phyloP scores from a whole-genome alignment of 345 rosid species.

The Camelina laxa region DNA sequence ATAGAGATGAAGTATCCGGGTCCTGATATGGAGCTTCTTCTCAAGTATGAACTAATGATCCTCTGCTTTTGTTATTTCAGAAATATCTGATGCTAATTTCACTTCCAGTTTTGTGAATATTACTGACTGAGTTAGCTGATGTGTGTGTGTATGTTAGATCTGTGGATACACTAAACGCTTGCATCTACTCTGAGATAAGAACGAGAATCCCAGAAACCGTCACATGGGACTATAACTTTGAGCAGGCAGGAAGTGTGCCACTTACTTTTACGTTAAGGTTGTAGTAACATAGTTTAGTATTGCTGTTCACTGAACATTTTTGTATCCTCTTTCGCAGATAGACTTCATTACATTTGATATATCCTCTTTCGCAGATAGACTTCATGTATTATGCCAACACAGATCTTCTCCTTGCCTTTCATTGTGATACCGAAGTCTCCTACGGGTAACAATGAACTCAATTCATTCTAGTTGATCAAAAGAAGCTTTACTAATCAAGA shows the following conservation, averaged over 20 bases:
- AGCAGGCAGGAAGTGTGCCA: slow-evolving; percentile 76
- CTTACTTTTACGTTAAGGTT: slow-evolving; percentile 71
- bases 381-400: slow-evolving; percentile 80
- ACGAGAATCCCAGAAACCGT: slow-evolving; percentile 78
- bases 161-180: slow-evolving; percentile 70
- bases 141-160: slow-evolving; percentile 53
- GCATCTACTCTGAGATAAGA: slow-evolving; percentile 88
- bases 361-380: slow-evolving; percentile 62
- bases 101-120: too few relatives aligned
- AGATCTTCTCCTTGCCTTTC: slow-evolving; percentile 80
- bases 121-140: slow-evolving; percentile 12
- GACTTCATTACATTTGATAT: slow-evolving; percentile 46
- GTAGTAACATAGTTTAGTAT: slow-evolving; percentile 40
- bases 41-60: slow-evolving; percentile 58
- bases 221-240: slow-evolving; percentile 87
- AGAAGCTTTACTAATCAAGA: slow-evolving; percentile 17
- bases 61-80: background rate
- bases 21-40: slow-evolving; percentile 94
- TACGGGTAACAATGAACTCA: slow-evolving; percentile 55
- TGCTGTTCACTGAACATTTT: background rate
- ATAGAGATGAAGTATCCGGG: slow-evolving; percentile 92
- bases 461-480: background rate
- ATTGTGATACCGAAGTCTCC: slow-evolving; percentile 71
- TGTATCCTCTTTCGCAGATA: slow-evolving; percentile 54
- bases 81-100: background rate